Evolutionary conservation across 768 basidiomycete genomes (phyloP).

Genomic region (Sarcodon sp.): DNA sequence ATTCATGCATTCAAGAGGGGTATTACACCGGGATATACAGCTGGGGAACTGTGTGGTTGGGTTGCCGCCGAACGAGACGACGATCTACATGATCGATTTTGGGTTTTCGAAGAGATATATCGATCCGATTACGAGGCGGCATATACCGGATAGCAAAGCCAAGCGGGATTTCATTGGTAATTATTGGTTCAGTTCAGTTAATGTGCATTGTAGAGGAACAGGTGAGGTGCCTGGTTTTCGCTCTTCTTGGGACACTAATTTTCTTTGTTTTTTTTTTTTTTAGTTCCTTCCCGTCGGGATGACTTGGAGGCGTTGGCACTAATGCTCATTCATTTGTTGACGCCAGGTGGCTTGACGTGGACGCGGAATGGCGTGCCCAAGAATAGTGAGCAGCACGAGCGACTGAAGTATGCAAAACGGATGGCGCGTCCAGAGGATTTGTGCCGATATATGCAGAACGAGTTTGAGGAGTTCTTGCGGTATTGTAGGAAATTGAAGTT

Average conservation of each 20-base stretch:
- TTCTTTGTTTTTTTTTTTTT: background rate
- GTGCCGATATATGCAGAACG: slow-evolving; percentile 53
- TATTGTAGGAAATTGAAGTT: slow-evolving; percentile 63
- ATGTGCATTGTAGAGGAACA: slow-evolving; percentile 67
- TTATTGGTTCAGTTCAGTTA: slow-evolving; percentile 74
- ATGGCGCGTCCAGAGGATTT: slow-evolving; percentile 49
- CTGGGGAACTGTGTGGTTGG: slow-evolving; percentile 68
- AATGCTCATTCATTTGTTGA: slow-evolving; percentile 73
- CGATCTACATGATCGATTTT: slow-evolving; percentile 77
- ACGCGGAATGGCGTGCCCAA: slow-evolving; percentile 74
- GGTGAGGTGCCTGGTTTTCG: slow-evolving; percentile 23
- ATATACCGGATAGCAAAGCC: slow-evolving; percentile 55
- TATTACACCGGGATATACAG: slow-evolving; percentile 71
- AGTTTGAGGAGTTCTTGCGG: slow-evolving; percentile 66
- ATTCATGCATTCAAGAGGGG: slow-evolving; percentile 61
- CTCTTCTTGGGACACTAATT: background rate
- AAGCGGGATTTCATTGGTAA: slow-evolving; percentile 74
- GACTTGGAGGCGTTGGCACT: slow-evolving; percentile 68
- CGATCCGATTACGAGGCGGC: slow-evolving; percentile 48
- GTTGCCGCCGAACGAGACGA: slow-evolving; percentile 38
- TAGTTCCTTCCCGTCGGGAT: slow-evolving; percentile 70
- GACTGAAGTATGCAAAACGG: slow-evolving; percentile 52
- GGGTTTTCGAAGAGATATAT: slow-evolving; percentile 75
- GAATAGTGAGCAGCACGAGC: slow-evolving; percentile 47
- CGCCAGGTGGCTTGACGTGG: slow-evolving; percentile 65